A percentile compares a stretch with the other conserved stretches of the same genome.
Evolutionary conservation across 2,329 filamentous ascomycete species (phyloP).

Genomic region (Aaosphaeria arxii): DNA sequence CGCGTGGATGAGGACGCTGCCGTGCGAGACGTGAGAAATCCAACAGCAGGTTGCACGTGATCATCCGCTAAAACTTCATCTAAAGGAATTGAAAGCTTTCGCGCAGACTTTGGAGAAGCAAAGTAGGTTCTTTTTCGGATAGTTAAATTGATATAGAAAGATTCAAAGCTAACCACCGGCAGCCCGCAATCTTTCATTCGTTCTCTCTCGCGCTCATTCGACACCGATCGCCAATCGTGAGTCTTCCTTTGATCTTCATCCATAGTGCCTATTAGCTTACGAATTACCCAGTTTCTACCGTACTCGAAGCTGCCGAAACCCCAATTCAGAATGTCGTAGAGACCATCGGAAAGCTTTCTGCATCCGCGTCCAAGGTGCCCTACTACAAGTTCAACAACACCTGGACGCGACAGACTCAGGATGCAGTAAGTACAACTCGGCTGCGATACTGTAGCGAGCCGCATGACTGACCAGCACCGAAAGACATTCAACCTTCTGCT

Average conservation of each 20-base stretch:
- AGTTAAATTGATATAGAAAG: neutral
- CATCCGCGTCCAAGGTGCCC: constrained; percentile 77
- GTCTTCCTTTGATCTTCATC: constrained; percentile 43
- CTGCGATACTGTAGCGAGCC: constrained; percentile 5
- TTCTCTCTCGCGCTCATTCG: constrained; percentile 86
- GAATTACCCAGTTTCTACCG: constrained; percentile 47
- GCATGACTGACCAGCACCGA: neutral
- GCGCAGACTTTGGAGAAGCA: constrained; percentile 79
- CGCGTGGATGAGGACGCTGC: constrained; percentile 85
- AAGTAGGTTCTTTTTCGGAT: constrained; percentile 38
- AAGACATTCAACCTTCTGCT: constrained; percentile 59
- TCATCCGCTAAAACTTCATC: constrained; percentile 21
- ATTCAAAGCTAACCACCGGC: constrained; percentile 7
- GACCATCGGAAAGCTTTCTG: constrained; percentile 67
- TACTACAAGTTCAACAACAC: constrained; percentile 97
- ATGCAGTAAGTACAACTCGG: constrained; percentile 58
- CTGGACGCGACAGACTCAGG: constrained; percentile 83
- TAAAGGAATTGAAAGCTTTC: constrained; percentile 71
- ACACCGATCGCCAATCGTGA: constrained; percentile 66
- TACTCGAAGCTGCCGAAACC: constrained; percentile 67
- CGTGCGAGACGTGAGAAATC: constrained; percentile 65
- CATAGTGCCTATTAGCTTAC: neutral
- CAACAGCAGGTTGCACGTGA: constrained; percentile 16
- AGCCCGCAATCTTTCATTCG: constrained; percentile 75
- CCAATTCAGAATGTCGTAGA: constrained; percentile 70